Evolutionary conservation across 2,329 filamentous ascomycete genomes (phyloP), one percentile per base, ranked within the genome.

Genomic region (Daldinia sp.): DNA sequence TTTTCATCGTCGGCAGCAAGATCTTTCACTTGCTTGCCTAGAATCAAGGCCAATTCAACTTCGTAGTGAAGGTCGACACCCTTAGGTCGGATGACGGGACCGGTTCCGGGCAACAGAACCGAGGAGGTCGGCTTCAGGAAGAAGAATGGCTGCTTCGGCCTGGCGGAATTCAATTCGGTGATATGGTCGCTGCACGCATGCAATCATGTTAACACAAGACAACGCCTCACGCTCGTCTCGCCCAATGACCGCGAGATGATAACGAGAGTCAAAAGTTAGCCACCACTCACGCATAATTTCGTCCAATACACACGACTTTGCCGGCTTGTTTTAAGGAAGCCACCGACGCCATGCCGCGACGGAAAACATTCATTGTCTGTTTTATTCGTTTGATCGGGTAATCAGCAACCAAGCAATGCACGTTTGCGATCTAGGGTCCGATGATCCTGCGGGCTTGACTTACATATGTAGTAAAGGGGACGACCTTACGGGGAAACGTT

Each of bases 141-240:
- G 88, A 97, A 99, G 82, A 99, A 98, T 23, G 95, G 95, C 79
- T 97, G 93, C 78, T 95, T 96, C 51, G 95, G 95, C 68, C 88
- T 88, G 63, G 85, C 83, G 78, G 90, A 97, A 79, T 93, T 93
- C 70, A 99, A 86, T 82, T 99, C 95, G 67, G 90, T 87, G 75
- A 98, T 90, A 80, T 99, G 95, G 78, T 97, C 95, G 73, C 92
- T 95, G 73, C 30, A 32, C 34, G 51, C 34, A 34, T 39, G 52
- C 50, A 49, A 63, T 21, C 52, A 61, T 61, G 68, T 59, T 58
- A 73, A 67, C 51, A 29, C 34, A 73, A 67, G 49, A 29, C 34
- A 23, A 34, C 27, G n/a, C 23, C 35, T 21, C 17, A 50, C 41
- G 32, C 49, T 54, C 54, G 23, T 41, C 37, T 29, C 39, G 43